These are phyloP conservation scores for Nemania sp. DNA, from an alignment of 2,329 filamentous ascomycete species.

Conservation along the genomic window DNA sequence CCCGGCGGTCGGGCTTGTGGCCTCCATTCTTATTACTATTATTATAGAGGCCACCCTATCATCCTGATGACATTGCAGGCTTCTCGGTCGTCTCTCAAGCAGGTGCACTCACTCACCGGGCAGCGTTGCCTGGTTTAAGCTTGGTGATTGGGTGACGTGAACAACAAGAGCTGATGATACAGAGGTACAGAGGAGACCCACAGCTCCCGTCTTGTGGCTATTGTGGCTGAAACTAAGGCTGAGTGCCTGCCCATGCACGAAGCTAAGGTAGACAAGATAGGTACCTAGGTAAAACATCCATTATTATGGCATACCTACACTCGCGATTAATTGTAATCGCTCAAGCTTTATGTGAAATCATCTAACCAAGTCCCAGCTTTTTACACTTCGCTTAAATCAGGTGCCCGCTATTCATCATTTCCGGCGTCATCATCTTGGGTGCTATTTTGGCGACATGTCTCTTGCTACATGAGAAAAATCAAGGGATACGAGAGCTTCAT, in stretches of 20 bases:
- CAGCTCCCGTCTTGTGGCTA: constrained; percentile 1
- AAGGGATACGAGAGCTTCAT: no score
- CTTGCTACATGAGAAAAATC: constrained; percentile 46
- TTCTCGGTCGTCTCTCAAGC: constrained; percentile 3
- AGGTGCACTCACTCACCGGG: constrained; percentile 5
- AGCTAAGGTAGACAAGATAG: no score
- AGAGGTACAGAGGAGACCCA: neutral
- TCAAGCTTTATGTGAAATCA: no score
- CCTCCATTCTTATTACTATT: constrained; percentile 52
- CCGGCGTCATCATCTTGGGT: constrained; percentile 55
- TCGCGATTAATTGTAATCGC: no score
- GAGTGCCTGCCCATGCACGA: neutral
- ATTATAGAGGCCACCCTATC: constrained; percentile 36
- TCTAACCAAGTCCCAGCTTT: no score
- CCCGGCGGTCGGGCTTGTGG: constrained; percentile 74
- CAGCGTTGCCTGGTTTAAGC: constrained; percentile 11
- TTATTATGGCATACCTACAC: no score
- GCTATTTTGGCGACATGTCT: constrained; percentile 52
- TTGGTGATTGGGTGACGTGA: constrained; percentile 11
- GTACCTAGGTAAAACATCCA: no score
- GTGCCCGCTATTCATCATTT: no score
- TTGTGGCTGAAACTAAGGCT: constrained; percentile 17
- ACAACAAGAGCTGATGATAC: neutral
- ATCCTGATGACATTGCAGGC: constrained; percentile 21
- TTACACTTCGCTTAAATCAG: no score